These are phyloP conservation scores for Pestalotiopsis sp. DNA, from an alignment of 2,329 filamentous ascomycete genomes.

Conservation along the genomic window DNA sequence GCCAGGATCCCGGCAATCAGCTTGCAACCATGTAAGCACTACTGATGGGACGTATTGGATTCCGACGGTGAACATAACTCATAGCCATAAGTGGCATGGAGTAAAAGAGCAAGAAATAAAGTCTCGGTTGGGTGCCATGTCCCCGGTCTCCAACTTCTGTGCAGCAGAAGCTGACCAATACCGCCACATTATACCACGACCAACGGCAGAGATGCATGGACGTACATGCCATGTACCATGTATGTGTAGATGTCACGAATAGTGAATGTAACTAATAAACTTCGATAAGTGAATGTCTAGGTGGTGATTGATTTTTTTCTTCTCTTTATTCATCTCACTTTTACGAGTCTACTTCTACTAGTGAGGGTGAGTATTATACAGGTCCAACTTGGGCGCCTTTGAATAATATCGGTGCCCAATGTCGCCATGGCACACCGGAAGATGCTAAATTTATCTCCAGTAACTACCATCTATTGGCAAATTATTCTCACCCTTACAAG, in stretches of 20 bases:
- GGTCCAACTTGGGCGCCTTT: not conserved
- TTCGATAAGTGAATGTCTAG: not conserved
- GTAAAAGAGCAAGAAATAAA: too few species aligned
- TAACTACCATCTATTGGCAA: not conserved
- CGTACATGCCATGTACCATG: not conserved
- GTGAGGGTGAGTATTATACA: not conserved
- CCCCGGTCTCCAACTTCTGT: not conserved
- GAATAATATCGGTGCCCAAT: not conserved
- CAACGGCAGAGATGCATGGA: not conserved
- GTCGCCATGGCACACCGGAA: too few species aligned
- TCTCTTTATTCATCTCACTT: not conserved
- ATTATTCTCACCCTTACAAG: slow-evolving; percentile 17
- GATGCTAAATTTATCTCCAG: too few species aligned
- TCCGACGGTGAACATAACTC: too few species aligned
- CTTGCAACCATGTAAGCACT: not conserved
- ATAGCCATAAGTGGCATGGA: too few species aligned
- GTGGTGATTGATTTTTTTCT: not conserved
- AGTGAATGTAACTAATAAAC: not conserved
- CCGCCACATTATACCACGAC: not conserved
- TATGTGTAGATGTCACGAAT: not conserved
- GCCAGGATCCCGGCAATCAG: too few species aligned
- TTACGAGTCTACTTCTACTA: not conserved
- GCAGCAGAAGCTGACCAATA: not conserved
- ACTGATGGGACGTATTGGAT: not conserved
- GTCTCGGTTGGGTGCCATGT: not conserved